Evolutionary conservation across 2,329 filamentous ascomycete genomes (phyloP), one percentile per base, ranked within the genome.

Genomic region (Ceratocystis destructans): DNA sequence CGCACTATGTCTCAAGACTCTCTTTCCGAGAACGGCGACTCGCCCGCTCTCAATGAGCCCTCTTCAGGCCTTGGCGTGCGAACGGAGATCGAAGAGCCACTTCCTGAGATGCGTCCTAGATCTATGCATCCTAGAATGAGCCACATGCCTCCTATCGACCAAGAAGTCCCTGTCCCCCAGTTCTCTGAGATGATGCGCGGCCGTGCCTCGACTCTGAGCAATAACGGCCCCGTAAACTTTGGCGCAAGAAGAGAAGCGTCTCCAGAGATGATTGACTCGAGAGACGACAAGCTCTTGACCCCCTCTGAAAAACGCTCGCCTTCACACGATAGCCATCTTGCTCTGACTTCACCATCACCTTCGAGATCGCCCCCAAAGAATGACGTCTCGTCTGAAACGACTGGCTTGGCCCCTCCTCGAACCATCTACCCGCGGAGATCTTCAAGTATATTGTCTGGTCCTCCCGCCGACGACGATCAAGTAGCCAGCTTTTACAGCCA

Each of bases 51-150:
- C 17, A 68, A 61, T 25, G 71, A 72, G 12, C 69, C 67, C 22
- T 66, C 68, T 44, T 68, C 79, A 69, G 75, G 80, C 17, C 71
- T 83, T 59, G 81, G 80, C 22, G 71, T 82, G 67, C 80, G 76
- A 69, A 80, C 80, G 5, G 82, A 85, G 70, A 75, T 86, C 46
- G 83, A 86, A 59, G 83, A 86, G 69, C 78, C 80, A 15, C 78
- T 79, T n/a, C 73, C 75, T 12, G 70, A 71, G n/a, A 72, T 83
- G 66, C 82, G 89, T 66, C 89, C 88, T 1, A 78, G 83, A 69
- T 92, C 89, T 2, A 85, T 90, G 79, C 86, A 92, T 71, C 88
- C 88, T 28, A 82, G 85, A 33, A 83, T 92, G 78, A 90, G 88
- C 73, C 82, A 81, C 28, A 79, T 84, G 64, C 80, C 80, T 10